Evolutionary conservation across 805 yeast species (phyloP).

Genomic region (Cyberlindnera mississippiensis): DNA sequence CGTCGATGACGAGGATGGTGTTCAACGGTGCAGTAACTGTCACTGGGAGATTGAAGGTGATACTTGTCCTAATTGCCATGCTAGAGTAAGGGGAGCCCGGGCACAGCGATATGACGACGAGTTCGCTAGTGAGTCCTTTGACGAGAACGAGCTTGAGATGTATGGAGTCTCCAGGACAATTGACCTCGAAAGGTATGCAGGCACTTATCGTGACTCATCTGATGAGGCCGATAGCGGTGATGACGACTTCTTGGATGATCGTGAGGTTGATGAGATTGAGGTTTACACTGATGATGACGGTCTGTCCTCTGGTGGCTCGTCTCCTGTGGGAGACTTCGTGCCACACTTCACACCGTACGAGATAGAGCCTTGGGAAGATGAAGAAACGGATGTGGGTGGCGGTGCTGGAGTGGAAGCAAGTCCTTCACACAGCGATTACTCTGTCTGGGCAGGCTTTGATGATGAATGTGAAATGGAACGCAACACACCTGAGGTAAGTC

Average conservation of each 20-base stretch:
- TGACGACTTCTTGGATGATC: slow-evolving; percentile 19
- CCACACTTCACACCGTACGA: neutral
- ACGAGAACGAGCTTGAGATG: no score
- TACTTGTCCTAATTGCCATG: slow-evolving; percentile 66
- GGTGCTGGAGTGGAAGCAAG: neutral
- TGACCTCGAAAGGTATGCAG: neutral
- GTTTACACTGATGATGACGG: slow-evolving; percentile 4
- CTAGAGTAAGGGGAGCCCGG: slow-evolving; percentile 35
- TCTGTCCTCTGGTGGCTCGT: slow-evolving; percentile 12
- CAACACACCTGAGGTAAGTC: neutral
- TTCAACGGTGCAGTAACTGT: slow-evolving; percentile 68
- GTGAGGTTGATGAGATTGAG: slow-evolving; percentile 9
- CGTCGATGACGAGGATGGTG: slow-evolving; percentile 67
- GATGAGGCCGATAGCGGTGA: slow-evolving; percentile 8
- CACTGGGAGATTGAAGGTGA: slow-evolving; percentile 76
- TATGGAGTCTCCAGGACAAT: no score
- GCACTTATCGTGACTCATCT: neutral
- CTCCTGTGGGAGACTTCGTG: slow-evolving; percentile 16
- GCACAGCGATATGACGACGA: neutral
- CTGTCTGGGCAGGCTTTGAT: neutral
- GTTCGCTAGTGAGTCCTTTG: no score
- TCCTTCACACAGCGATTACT: neutral
- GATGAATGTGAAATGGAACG: neutral
- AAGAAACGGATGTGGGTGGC: neutral
- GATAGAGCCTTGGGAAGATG: neutral